phyloP scores from a whole-genome alignment of 1,284 basidiomycete species.

The Naganishia sp. region DNA sequence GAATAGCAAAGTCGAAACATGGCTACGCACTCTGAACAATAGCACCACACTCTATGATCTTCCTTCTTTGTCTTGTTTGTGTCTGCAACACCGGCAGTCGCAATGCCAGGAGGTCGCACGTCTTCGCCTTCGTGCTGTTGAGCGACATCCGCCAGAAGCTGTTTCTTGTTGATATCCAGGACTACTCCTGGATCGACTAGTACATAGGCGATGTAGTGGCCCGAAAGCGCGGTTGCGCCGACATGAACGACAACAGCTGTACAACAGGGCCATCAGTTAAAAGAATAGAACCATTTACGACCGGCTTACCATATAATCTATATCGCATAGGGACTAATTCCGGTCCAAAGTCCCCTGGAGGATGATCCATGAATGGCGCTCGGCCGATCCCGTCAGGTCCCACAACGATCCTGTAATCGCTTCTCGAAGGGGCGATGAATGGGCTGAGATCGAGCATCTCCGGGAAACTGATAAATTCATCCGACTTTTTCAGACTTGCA shows the following conservation, averaged over 20 bases:
- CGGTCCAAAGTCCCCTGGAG: conserved; percentile 46
- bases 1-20: background rate
- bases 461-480: conserved; percentile 83
- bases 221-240: conserved; percentile 79
- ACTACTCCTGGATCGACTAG: conserved; percentile 46
- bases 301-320: conserved; percentile 47
- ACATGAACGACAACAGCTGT: conserved; percentile 84
- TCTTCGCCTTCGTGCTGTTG: conserved; percentile 2
- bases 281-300: background rate
- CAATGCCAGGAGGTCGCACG: background rate
- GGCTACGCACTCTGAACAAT: conserved; percentile 68
- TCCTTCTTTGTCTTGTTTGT: conserved; percentile 36
- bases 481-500: conserved; percentile 59
- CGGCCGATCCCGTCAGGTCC: conserved; percentile 38
- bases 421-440: conserved; percentile 72
- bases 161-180: conserved; percentile 23
- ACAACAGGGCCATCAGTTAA: background rate
- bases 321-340: conserved; percentile 48
- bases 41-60: conserved; percentile 75
- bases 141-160: background rate
- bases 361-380: conserved; percentile 53
- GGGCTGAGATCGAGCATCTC: conserved; percentile 79
- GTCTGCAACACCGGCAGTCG: conserved; percentile 23
- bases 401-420: conserved; percentile 49
- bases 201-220: conserved; percentile 76